phyloP scores from a whole-genome alignment of 352 stramenopile species.

The Peronospora belbahrii region DNA sequence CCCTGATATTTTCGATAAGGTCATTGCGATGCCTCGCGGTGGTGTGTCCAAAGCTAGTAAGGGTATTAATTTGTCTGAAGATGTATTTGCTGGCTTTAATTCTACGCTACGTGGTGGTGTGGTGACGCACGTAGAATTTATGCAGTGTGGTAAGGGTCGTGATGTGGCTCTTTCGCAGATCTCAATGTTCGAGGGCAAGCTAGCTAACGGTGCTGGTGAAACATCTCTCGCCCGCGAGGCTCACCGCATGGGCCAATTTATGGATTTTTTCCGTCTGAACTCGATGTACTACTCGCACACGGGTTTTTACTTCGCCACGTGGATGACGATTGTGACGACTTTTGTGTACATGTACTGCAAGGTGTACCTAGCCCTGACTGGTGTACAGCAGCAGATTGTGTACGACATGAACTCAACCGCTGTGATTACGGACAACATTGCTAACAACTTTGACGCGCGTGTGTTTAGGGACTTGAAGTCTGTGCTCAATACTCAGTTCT shows the following conservation, averaged over 20 bases:
- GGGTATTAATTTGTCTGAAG: conserved; percentile 75
- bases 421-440: conserved; percentile 49
- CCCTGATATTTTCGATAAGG: conserved; percentile 75
- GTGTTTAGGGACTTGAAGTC: conserved; percentile 56
- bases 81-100: conserved; percentile 79
- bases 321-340: conserved; percentile 77
- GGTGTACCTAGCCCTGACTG: conserved; percentile 60
- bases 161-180: conserved; percentile 77
- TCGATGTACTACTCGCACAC: conserved; percentile 84
- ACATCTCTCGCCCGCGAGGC: conserved; percentile 61
- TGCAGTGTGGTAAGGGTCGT: conserved; percentile 75
- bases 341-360: conserved; percentile 84
- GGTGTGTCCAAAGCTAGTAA: conserved; percentile 75
- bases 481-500: conserved; percentile 75
- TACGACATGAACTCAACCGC: conserved; percentile 56
- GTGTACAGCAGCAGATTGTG: conserved; percentile 60
- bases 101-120: conserved; percentile 55
- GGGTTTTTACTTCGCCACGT: conserved; percentile 76
- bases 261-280: conserved; percentile 78
- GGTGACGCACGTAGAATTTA: conserved; percentile 69
- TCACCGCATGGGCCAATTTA: conserved; percentile 73
- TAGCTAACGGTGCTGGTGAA: conserved; percentile 70
- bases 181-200: conserved; percentile 75
- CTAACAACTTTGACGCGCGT: conserved; percentile 47
- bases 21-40: conserved; percentile 59